Evolutionary conservation across 2,329 filamentous ascomycete genomes (phyloP).

Genomic region (Cladosporium sp.): DNA sequence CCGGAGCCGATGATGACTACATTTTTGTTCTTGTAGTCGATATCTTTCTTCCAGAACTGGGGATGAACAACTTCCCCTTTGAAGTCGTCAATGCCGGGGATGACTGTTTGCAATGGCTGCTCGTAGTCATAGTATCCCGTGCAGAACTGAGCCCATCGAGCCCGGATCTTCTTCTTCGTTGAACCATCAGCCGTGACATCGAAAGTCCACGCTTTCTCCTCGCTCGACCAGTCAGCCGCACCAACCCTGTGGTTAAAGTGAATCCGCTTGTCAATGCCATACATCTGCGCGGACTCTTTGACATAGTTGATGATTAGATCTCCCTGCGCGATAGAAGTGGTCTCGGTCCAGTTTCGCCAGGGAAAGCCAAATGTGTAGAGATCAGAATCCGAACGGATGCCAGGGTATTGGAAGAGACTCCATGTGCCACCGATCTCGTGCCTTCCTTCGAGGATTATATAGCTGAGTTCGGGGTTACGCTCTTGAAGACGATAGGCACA

Average conservation of each 20-base stretch:
- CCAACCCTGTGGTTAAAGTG: constrained; percentile 39
- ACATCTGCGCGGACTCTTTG: constrained; percentile 37
- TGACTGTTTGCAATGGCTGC: constrained; percentile 53
- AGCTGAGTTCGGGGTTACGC: constrained; percentile 50
- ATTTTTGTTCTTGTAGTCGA: constrained; percentile 62
- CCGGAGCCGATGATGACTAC: constrained; percentile 72
- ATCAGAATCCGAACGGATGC: constrained; percentile 53
- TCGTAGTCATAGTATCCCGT: constrained; percentile 73
- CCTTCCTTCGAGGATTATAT: constrained; percentile 65
- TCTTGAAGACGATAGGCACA: constrained; percentile 56
- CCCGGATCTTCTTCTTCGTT: constrained; percentile 33
- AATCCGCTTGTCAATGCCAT: constrained; percentile 44
- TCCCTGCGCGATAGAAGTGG: constrained; percentile 42
- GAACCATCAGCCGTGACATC: constrained; percentile 34
- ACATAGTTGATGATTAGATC: constrained; percentile 42
- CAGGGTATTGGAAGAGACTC: constrained; percentile 70
- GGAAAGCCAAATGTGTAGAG: constrained; percentile 54
- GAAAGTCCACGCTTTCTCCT: constrained; percentile 45
- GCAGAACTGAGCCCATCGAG: constrained; percentile 53
- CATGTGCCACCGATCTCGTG: constrained; percentile 68
- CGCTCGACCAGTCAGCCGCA: constrained; percentile 41
- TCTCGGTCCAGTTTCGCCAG: constrained; percentile 63
- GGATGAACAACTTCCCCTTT: constrained; percentile 60
- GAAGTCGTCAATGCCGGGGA: constrained; percentile 65
- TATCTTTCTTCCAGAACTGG: constrained; percentile 69